phyloP scores from a whole-genome alignment of 106 monocot genomes.

The Dendrobium huoshanense region DNA sequence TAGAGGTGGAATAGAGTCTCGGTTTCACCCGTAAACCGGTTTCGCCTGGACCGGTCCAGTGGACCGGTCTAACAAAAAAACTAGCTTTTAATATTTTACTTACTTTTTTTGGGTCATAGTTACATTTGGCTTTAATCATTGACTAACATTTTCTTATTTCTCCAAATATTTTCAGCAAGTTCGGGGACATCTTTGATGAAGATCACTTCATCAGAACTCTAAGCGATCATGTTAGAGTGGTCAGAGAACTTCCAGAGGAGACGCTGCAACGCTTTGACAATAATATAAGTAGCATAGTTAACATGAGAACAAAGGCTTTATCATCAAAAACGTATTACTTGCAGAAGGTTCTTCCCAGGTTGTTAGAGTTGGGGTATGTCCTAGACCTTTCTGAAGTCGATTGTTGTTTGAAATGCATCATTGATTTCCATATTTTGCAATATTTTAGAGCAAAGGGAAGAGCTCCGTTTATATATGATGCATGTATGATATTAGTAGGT shows the following conservation, averaged over 20 bases:
- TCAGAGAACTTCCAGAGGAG: constrained; percentile 74
- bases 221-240: constrained; percentile 65
- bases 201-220: constrained; percentile 80
- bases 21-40: too few relatives aligned
- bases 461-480: background rate
- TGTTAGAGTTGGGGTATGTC: constrained; percentile 73
- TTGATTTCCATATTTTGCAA: constrained; percentile 5
- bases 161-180: constrained; percentile 65
- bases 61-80: background rate
- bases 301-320: constrained; percentile 87
- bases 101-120: background rate
- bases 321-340: constrained; percentile 64
- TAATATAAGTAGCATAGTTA: constrained; percentile 85
- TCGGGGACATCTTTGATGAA: constrained; percentile 96
- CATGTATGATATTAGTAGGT: background rate
- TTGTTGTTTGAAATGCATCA: background rate
- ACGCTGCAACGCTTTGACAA: constrained; percentile 67
- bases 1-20: too few relatives aligned
- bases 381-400: background rate
- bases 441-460: background rate
- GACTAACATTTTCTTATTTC: constrained; percentile 4
- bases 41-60: too few relatives aligned
- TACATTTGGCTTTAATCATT: background rate
- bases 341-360: constrained; percentile 84
- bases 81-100: background rate